Base-by-base conservation (phyloP, 257 asterid genomes). In the Schizonepeta tenuifolia region DNA sequence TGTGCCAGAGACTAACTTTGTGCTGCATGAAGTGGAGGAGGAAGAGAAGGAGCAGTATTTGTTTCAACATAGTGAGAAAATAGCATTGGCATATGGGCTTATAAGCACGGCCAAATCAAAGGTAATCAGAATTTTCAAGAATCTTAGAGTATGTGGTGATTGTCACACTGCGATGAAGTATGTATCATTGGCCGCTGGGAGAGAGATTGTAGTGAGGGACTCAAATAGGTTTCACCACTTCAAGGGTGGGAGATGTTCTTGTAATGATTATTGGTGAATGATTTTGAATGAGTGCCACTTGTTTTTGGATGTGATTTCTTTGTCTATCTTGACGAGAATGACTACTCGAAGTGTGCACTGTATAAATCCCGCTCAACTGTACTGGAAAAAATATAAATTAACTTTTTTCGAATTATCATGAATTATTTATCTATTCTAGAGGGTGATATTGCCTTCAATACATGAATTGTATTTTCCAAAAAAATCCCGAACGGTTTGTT, bases 221-320 rank as follows among this genome's bases (percentile, higher is more conserved):
- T 94, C 96, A 3, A 94, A 87, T 66, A 78, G 97, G 82, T 94
- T 94, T 79, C 99, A 94, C 74, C 99, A 94, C 41, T 79, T 94
- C 54, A 88, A 75, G 65, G 81, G 82, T 65, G 97, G 99, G 69
- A 50, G 24, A 11, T 94, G 97, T 79, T 89, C 99, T 65, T 94
- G 99, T 79, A 86, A 89, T 13, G 95, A 89, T 70, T 94, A 91
- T 73, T 94, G 99, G 99, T 94, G 80, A 90, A 67, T 56, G 74
- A 13, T 59, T 67, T 58, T 33, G 20, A 41, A 20, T 51, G 7
- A 20, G 72, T 43, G 26, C 18, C 0, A 20, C 8, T 9, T 31
- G 13, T 4, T 40, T 6, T 11, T 15, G 69, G 17, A 0, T 63
- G 51, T 60, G 26, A 60, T 58, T 46, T 46, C 20, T 13, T 46